A percentile compares a stretch with the other conserved stretches of the same genome.
Evolutionary conservation across 768 basidiomycete species (phyloP).

Genomic region (Pulveroboletus sp.): DNA sequence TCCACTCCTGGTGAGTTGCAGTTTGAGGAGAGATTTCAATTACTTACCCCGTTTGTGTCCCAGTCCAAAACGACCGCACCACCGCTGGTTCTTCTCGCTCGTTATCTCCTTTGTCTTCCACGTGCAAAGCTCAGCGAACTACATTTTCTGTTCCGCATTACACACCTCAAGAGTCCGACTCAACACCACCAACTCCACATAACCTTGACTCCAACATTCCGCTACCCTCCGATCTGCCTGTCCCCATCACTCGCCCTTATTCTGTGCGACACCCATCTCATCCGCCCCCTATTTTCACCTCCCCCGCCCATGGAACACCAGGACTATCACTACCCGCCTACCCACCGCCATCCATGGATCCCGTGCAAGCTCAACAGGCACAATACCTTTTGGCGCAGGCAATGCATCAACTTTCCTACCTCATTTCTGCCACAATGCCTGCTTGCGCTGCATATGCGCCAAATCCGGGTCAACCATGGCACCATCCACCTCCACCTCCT

Average conservation of each 20-base stretch:
- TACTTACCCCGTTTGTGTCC: conserved; percentile 4
- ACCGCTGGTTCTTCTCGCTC: conserved; percentile 10
- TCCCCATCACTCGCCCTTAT: conserved; percentile 21
- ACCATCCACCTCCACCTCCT: conserved; percentile 1
- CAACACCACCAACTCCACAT: neutral
- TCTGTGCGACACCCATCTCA: conserved; percentile 18
- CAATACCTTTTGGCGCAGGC: conserved; percentile 38
- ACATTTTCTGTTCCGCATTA: conserved; percentile 1
- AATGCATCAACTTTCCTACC: conserved; percentile 39
- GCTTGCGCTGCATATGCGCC: conserved; percentile 18
- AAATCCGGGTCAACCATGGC: conserved; percentile 24
- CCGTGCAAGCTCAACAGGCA: conserved; percentile 33
- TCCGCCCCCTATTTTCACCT: conserved; percentile 13
- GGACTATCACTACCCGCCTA: conserved; percentile 27
- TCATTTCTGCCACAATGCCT: conserved; percentile 32
- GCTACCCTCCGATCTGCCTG: conserved; percentile 13
- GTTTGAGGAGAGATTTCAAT: neutral
- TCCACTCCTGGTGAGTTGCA: conserved; percentile 13
- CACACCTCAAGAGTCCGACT: conserved; percentile 9
- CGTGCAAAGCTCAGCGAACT: conserved; percentile 10
- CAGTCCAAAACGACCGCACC: conserved; percentile 9
- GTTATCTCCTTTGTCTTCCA: conserved; percentile 3
- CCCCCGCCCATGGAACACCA: conserved; percentile 12
- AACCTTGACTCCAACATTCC: neutral
- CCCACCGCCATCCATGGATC: conserved; percentile 26